Evolutionary conservation across 257 asterid genomes (phyloP).

Genomic region (Echium plantagineum): DNA sequence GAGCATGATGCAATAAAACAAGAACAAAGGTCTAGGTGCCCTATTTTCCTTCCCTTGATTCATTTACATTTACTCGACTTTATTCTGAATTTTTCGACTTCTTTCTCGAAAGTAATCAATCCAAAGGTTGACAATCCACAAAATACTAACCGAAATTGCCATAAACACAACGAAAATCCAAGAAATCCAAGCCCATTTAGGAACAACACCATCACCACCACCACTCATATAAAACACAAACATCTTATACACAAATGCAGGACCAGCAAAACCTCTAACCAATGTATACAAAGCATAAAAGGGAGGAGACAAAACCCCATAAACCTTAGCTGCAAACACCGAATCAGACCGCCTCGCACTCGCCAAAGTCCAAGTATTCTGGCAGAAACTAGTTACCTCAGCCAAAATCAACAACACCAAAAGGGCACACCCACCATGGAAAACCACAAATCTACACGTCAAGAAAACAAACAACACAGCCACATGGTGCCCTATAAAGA

Average conservation of each 20-base stretch:
- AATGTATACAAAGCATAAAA: slow-evolving; percentile 67
- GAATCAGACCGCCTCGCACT: slow-evolving; percentile 48
- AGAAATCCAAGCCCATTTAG: slow-evolving; percentile 80
- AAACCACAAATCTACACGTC: slow-evolving; percentile 67
- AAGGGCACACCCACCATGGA: slow-evolving; percentile 69
- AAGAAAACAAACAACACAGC: slow-evolving; percentile 78
- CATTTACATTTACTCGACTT: slow-evolving; percentile 23
- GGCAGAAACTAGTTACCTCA: slow-evolving; percentile 80
- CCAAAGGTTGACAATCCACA: slow-evolving; percentile 84
- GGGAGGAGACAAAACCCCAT: slow-evolving; percentile 55
- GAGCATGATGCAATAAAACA: neutral
- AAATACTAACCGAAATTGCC: slow-evolving; percentile 68
- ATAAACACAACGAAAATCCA: slow-evolving; percentile 56
- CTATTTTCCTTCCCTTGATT: neutral
- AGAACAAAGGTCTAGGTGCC: neutral
- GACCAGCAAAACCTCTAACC: slow-evolving; percentile 71
- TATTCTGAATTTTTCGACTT: slow-evolving; percentile 24
- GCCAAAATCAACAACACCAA: slow-evolving; percentile 65
- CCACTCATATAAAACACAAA: slow-evolving; percentile 45
- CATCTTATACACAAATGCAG: slow-evolving; percentile 64
- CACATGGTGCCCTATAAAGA: slow-evolving; percentile 80
- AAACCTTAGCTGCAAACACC: slow-evolving; percentile 49
- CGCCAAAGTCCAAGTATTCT: slow-evolving; percentile 85
- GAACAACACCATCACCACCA: slow-evolving; percentile 52
- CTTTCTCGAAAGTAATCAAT: slow-evolving; percentile 44